phyloP scores from a whole-genome alignment of 2,329 filamentous ascomycete species.

The Calonectria pseudoreteaudii region DNA sequence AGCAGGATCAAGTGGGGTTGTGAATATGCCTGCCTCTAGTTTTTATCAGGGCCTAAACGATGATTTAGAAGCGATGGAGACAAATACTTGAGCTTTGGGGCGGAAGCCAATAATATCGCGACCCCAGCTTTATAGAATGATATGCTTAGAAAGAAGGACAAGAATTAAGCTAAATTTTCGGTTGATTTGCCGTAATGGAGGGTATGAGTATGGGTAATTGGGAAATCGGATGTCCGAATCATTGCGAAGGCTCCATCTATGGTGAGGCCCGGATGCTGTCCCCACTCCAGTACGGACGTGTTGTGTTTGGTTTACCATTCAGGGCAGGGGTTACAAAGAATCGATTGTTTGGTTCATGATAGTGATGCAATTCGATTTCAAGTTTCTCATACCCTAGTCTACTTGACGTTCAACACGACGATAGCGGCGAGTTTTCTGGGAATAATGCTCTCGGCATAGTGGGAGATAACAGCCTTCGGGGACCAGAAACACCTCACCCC shows the following conservation, averaged over 20 bases:
- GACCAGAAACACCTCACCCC: constrained; percentile 15
- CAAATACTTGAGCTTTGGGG: constrained; percentile 5
- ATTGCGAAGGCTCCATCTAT: not conserved
- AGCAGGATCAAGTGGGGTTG: not conserved
- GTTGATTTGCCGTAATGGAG: not conserved
- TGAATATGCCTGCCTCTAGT: not conserved
- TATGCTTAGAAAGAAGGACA: not conserved
- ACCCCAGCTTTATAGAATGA: not conserved
- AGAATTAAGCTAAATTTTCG: not conserved
- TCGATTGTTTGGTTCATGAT: not conserved
- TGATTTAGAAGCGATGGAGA: not conserved
- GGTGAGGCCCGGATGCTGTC: not conserved
- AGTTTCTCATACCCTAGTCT: not conserved
- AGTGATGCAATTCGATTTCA: not conserved
- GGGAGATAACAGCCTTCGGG: not conserved
- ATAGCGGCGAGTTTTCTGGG: not conserved
- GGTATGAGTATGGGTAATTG: not conserved
- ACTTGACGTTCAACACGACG: too few species aligned
- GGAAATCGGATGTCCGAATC: not conserved
- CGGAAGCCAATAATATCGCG: not conserved
- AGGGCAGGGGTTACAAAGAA: not conserved
- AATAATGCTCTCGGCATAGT: not conserved
- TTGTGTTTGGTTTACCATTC: not conserved
- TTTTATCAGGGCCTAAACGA: constrained; percentile 1
- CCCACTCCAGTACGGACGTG: not conserved